A percentile compares a stretch with the other conserved stretches of the same genome.
These are phyloP conservation scores for Scheffersomyces illinoinensis DNA, from an alignment of 1,139 yeast genomes.

Conservation along the genomic window DNA sequence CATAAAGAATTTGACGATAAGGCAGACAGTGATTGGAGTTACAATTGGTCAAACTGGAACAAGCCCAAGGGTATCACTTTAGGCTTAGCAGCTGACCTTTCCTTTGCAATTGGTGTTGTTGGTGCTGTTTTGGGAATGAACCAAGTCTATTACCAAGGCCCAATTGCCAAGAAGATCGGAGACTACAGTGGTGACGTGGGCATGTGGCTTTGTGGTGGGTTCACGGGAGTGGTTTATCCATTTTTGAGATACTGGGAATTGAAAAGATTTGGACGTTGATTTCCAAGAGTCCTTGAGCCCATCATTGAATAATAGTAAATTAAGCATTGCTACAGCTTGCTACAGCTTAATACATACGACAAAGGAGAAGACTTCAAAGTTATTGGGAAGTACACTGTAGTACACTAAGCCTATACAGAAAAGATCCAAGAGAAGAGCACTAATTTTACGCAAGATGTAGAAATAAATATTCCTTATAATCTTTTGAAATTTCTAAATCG, in stretches of 20 bases:
- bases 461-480: too few relatives aligned
- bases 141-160: conserved; percentile 32
- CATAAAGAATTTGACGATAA: conserved; percentile 13
- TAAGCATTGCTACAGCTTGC: too few relatives aligned
- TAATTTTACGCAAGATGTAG: too few relatives aligned
- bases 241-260: conserved; percentile 19
- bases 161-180: conserved; percentile 27
- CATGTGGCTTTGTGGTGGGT: conserved; percentile 9
- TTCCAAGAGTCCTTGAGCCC: background rate
- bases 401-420: too few relatives aligned
- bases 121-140: conserved; percentile 37
- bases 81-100: conserved; percentile 27
- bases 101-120: conserved; percentile 26
- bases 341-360: too few relatives aligned
- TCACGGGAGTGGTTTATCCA: conserved; percentile 8
- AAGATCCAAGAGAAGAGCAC: too few relatives aligned
- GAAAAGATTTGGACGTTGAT: conserved; percentile 13
- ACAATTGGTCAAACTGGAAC: conserved; percentile 22
- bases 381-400: too few relatives aligned
- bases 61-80: conserved; percentile 16
- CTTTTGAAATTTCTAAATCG: too few relatives aligned
- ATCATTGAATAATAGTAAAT: too few relatives aligned
- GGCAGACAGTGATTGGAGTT: conserved; percentile 5
- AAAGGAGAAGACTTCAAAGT: too few relatives aligned
- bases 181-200: conserved; percentile 15